Conservation (phyloP, 345 rosid genomes). For the Populus nigra region DNA sequence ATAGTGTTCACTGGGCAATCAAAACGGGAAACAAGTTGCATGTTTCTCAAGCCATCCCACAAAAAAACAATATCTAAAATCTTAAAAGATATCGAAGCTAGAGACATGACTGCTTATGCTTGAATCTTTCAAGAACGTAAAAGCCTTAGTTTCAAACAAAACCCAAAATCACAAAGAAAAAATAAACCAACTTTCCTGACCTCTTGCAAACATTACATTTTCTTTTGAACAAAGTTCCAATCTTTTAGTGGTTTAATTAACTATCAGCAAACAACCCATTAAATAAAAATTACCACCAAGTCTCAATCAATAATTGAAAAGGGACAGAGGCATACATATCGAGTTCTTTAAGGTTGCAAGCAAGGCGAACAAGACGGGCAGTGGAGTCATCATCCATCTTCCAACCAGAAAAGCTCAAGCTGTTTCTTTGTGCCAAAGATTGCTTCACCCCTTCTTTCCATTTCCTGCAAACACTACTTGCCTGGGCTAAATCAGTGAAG, state of each 20-base stretch:
- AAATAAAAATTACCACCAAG: neutral
- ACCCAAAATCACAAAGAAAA: too few species aligned
- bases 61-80: neutral
- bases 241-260: neutral
- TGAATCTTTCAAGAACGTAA: neutral
- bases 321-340: constrained; percentile 56
- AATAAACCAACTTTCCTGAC: too few species aligned
- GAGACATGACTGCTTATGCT: neutral
- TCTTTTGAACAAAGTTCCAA: neutral
- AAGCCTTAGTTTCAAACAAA: too few species aligned
- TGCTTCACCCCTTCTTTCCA: constrained; percentile 87
- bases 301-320: neutral
- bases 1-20: neutral
- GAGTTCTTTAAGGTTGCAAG: constrained; percentile 79
- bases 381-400: constrained; percentile 85
- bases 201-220: too few species aligned
- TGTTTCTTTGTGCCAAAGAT: constrained; percentile 61
- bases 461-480: constrained; percentile 75
- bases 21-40: too few species aligned
- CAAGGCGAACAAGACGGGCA: constrained; percentile 62
- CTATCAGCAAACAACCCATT: neutral
- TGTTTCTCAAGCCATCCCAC: neutral
- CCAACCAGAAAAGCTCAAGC: constrained; percentile 73
- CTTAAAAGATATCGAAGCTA: neutral
- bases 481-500: constrained; percentile 86